A percentile compares a stretch with the other conserved stretches of the same genome.
These are phyloP conservation scores for Geranomyces michiganensis DNA, from an alignment of 192 early-diverging fungal species.

Conservation along the genomic window DNA sequence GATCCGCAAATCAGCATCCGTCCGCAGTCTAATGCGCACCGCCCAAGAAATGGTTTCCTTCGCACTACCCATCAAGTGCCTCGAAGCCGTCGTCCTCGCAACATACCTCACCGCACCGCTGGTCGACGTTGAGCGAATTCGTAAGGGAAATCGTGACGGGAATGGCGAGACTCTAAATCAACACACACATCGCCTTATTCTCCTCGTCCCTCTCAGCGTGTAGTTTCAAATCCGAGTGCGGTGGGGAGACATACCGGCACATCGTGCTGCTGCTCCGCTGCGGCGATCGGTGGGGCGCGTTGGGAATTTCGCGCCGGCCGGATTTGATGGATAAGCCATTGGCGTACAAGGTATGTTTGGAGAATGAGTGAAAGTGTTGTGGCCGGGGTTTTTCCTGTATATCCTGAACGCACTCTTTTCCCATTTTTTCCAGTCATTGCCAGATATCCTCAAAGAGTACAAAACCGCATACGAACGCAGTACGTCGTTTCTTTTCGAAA, in stretches of 20 bases:
- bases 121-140: slow-evolving; percentile 41
- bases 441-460: slow-evolving; percentile 41
- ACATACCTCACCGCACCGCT: slow-evolving; percentile 36
- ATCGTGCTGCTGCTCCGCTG: slow-evolving; percentile 46
- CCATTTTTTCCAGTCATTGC: slow-evolving; percentile 28
- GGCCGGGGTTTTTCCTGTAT: too few relatives aligned
- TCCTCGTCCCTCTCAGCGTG: slow-evolving; percentile 24
- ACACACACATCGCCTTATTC: background rate
- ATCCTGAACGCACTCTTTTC: too few relatives aligned
- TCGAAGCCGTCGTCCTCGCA: slow-evolving; percentile 50
- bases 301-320: slow-evolving; percentile 46
- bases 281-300: slow-evolving; percentile 42
- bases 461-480: slow-evolving; percentile 37
- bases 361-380: too few relatives aligned
- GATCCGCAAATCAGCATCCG: slow-evolving; percentile 34
- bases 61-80: slow-evolving; percentile 54
- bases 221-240: slow-evolving; percentile 35
- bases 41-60: slow-evolving; percentile 39
- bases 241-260: slow-evolving; percentile 38
- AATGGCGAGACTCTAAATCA: background rate
- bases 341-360: slow-evolving; percentile 38
- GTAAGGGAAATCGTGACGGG: too few relatives aligned
- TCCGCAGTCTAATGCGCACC: slow-evolving; percentile 28
- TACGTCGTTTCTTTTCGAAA: slow-evolving; percentile 17
- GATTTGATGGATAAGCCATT: slow-evolving; percentile 49